Evolutionary conservation across 2,329 filamentous ascomycete species (phyloP).

Genomic region (Colletotrichum sp.): DNA sequence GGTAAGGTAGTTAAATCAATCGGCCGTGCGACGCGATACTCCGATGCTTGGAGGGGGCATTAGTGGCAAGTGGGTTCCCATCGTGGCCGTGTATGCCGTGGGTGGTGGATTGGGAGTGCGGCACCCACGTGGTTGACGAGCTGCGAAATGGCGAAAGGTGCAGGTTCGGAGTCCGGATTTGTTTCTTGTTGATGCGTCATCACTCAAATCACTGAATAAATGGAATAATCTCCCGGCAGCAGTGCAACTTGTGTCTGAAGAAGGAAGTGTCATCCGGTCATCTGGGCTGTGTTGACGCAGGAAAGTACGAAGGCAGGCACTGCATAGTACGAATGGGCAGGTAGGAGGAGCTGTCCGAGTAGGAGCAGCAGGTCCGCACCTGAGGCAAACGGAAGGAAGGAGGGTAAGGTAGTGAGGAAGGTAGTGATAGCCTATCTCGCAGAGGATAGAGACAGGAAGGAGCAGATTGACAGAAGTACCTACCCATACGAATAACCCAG

Average conservation of each 20-base stretch:
- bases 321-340: neutral
- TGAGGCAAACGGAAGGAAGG: neutral
- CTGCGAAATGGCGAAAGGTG: neutral
- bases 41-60: neutral
- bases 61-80: neutral
- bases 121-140: neutral
- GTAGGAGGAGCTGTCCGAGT: neutral
- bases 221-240: neutral
- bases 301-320: neutral
- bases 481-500: neutral
- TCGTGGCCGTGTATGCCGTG: neutral
- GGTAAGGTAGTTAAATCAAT: neutral
- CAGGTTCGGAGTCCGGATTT: neutral
- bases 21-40: neutral
- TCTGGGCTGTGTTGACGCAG: neutral
- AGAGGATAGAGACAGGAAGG: neutral
- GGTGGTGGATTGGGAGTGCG: neutral
- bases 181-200: neutral
- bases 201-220: neutral
- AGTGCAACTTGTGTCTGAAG: neutral
- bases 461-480: neutral
- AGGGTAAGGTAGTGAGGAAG: neutral
- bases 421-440: neutral
- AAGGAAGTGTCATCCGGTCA: neutral
- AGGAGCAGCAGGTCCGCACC: neutral